Percentiles rank a stretch among this genome's conserved stretches.
Conservation (phyloP, 192 early-diverging fungal species). For the Podila clonocystis region DNA sequence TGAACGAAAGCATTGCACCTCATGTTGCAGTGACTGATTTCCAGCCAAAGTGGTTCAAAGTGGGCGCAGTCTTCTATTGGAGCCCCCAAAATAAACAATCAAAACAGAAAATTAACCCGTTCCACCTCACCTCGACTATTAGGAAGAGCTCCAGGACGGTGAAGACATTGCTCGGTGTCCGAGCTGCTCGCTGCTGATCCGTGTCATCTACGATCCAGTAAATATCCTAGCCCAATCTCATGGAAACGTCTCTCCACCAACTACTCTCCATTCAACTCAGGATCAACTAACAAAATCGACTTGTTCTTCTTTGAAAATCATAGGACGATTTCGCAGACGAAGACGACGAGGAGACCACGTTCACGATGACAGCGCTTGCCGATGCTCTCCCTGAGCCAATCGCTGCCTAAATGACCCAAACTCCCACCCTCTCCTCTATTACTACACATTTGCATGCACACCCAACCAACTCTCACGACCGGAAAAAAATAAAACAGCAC, state of each 20-base stretch:
- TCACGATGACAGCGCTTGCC: conserved; percentile 43
- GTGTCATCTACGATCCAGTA: conserved; percentile 89
- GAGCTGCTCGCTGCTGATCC: conserved; percentile 90
- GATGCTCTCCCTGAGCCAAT: conserved; percentile 51
- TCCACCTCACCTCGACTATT: background rate
- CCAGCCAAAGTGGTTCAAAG: background rate
- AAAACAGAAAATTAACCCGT: background rate
- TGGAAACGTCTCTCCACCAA: too few species aligned
- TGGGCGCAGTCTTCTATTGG: conserved; percentile 1
- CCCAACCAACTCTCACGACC: conserved; percentile 12
- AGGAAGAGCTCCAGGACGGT: conserved; percentile 81
- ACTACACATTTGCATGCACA: background rate
- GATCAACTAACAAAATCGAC: too few species aligned
- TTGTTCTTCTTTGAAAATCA: background rate
- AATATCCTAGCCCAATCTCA: background rate
- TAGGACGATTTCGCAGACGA: conserved; percentile 63
- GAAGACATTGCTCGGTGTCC: conserved; percentile 93
- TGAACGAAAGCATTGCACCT: too few species aligned
- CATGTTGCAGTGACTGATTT: background rate
- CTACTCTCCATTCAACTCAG: too few species aligned
- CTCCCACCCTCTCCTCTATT: conserved; percentile 1
- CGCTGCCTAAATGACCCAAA: conserved; percentile 33
- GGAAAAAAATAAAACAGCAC: conserved; percentile 34
- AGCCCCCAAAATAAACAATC: background rate
- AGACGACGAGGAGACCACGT: conserved; percentile 59